Evolutionary conservation across 2,329 filamentous ascomycete genomes (phyloP).

Genomic region (Cryphonectria japonica): DNA sequence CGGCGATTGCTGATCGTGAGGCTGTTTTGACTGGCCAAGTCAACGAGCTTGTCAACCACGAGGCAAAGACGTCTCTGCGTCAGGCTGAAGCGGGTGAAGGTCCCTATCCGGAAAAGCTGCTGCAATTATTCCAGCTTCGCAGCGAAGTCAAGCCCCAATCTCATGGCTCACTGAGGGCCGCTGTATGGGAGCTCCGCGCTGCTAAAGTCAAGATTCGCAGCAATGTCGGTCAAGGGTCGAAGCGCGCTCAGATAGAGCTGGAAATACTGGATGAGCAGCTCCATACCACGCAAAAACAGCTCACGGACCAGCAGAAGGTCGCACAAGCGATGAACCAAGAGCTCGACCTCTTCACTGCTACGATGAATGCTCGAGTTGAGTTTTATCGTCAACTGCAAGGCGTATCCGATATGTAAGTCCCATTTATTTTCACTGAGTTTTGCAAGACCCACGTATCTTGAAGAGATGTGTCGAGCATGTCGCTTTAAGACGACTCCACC

Average conservation of each 20-base stretch:
- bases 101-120: constrained; percentile 67
- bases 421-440: background rate
- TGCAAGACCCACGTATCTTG: background rate
- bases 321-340: constrained; percentile 64
- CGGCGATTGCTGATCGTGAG: constrained; percentile 77
- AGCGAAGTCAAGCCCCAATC: constrained; percentile 49
- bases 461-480: background rate
- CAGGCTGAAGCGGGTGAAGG: constrained; percentile 67
- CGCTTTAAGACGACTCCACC: background rate
- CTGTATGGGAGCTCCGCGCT: constrained; percentile 71
- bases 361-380: constrained; percentile 84
- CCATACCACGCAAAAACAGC: constrained; percentile 58
- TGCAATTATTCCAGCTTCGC: constrained; percentile 56
- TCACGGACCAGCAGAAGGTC: constrained; percentile 56
- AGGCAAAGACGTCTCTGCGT: constrained; percentile 65
- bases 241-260: constrained; percentile 65
- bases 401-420: constrained; percentile 67
- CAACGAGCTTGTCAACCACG: constrained; percentile 76
- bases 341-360: constrained; percentile 72
- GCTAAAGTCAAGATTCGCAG: constrained; percentile 63
- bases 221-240: constrained; percentile 56
- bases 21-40: constrained; percentile 75
- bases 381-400: constrained; percentile 90
- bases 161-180: constrained; percentile 66
- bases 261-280: constrained; percentile 68